Conservation (phyloP, 768 basidiomycete genomes). For the Cantharellus cinnabarinus region DNA sequence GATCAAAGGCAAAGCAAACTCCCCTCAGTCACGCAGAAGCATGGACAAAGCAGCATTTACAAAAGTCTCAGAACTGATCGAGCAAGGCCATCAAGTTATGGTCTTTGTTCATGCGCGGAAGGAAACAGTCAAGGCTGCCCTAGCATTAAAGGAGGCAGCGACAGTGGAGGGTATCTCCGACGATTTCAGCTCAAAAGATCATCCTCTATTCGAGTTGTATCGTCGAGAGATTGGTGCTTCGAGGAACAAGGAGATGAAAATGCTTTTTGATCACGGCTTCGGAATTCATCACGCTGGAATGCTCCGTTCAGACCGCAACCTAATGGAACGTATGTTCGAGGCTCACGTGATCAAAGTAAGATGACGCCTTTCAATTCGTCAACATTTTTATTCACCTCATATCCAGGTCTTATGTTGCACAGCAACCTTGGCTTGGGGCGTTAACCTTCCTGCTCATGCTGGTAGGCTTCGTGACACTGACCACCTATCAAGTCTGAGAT, state of each 20-base stretch:
- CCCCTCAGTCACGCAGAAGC: slow-evolving; percentile 52
- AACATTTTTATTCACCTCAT: background rate
- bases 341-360: slow-evolving; percentile 74
- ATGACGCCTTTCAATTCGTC: background rate
- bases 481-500: background rate
- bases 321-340: slow-evolving; percentile 90
- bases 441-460: slow-evolving; percentile 95
- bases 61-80: slow-evolving; percentile 75
- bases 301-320: slow-evolving; percentile 80
- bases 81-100: slow-evolving; percentile 95
- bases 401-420: slow-evolving; percentile 91
- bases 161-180: slow-evolving; percentile 46
- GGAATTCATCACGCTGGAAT: slow-evolving; percentile 99
- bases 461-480: slow-evolving; percentile 25
- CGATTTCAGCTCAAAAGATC: slow-evolving; percentile 62
- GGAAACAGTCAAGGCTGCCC: slow-evolving; percentile 87
- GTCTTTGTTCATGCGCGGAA: slow-evolving; percentile 97
- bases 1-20: slow-evolving; percentile 70
- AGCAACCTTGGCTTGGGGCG: slow-evolving; percentile 96
- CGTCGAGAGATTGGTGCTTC: slow-evolving; percentile 61
- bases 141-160: slow-evolving; percentile 59
- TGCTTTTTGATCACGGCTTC: slow-evolving; percentile 77
- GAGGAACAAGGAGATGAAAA: slow-evolving; percentile 90
- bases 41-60: slow-evolving; percentile 76
- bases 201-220: slow-evolving; percentile 59